These are phyloP conservation scores for Saturnispora sanitii DNA, from an alignment of 805 yeast species.

Conservation along the genomic window DNA sequence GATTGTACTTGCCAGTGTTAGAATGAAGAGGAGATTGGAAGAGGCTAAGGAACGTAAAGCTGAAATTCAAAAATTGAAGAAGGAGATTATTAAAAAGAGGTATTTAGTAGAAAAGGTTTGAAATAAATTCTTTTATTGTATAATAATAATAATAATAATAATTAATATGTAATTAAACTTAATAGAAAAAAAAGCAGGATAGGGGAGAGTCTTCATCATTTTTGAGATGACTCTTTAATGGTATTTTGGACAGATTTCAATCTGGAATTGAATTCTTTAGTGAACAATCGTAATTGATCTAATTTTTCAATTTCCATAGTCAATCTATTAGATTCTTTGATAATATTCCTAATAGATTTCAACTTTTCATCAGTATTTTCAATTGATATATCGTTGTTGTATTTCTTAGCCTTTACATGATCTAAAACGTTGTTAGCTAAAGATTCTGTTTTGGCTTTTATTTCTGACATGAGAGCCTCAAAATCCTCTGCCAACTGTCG, in stretches of 20 bases:
- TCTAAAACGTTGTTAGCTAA: conserved; percentile 24
- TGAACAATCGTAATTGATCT: conserved; percentile 24
- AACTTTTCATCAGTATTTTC: conserved; percentile 16
- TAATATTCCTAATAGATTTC: conserved; percentile 12
- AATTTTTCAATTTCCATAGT: conserved; percentile 26
- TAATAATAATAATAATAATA: background rate
- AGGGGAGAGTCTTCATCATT: background rate
- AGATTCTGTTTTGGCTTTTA: conserved; percentile 43
- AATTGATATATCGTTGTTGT: conserved; percentile 18
- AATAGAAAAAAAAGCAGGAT: background rate
- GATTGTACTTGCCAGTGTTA: conserved; percentile 29
- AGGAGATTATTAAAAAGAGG: conserved; percentile 10
- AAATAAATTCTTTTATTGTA: background rate
- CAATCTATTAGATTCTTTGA: conserved; percentile 20
- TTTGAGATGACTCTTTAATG: conserved; percentile 6
- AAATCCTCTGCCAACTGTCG: conserved; percentile 49
- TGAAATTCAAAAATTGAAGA: conserved; percentile 15
- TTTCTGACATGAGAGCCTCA: conserved; percentile 56
- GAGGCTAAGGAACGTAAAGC: conserved; percentile 15
- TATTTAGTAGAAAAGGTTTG: conserved; percentile 2
- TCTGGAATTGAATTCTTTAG: conserved; percentile 24
- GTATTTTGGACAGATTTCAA: conserved; percentile 17
- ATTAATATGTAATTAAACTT: background rate
- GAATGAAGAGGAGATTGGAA: conserved; percentile 27
- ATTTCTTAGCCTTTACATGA: conserved; percentile 20